Evolutionary conservation across 1,284 basidiomycete genomes (phyloP).

Genomic region (Coriolopsis trogii): DNA sequence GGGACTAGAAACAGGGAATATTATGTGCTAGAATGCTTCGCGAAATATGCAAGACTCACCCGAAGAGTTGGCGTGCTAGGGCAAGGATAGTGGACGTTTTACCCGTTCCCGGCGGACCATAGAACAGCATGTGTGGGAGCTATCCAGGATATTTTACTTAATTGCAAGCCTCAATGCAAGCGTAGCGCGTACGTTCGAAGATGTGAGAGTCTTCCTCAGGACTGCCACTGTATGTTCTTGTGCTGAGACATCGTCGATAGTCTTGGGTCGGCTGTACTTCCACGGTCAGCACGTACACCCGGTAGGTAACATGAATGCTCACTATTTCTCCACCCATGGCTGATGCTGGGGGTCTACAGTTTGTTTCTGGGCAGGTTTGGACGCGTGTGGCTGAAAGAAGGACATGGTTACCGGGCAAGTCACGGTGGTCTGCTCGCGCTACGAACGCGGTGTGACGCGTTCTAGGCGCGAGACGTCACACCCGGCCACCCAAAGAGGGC

Average conservation of each 20-base stretch:
- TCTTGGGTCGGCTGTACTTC: slow-evolving; percentile 84
- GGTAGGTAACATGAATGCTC: not conserved
- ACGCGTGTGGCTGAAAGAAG: slow-evolving; percentile 59
- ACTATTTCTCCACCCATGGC: slow-evolving; percentile 99
- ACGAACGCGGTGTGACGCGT: slow-evolving; percentile 19
- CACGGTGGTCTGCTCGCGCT: slow-evolving; percentile 3
- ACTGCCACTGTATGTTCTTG: slow-evolving; percentile 97
- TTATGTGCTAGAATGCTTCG: no score
- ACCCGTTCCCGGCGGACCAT: slow-evolving; percentile 97
- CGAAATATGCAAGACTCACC: no score
- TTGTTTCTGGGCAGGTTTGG: slow-evolving; percentile 45
- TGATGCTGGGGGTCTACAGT: slow-evolving; percentile 67
- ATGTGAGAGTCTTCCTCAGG: slow-evolving; percentile 87
- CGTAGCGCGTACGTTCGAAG: slow-evolving; percentile 87
- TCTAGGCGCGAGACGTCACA: slow-evolving; percentile 26
- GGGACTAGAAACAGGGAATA: slow-evolving; percentile 77
- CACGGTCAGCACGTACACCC: slow-evolving; percentile 2
- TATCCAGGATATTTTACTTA: no score
- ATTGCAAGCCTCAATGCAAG: no score
- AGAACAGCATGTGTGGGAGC: slow-evolving; percentile 99
- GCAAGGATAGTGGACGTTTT: slow-evolving; percentile 99
- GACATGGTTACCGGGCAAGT: slow-evolving; percentile 28
- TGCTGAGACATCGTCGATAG: slow-evolving; percentile 96
- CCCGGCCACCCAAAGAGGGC: slow-evolving; percentile 7
- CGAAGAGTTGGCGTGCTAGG: slow-evolving; percentile 91